Evolutionary conservation across 345 rosid species (phyloP).

Genomic region (Cardamine resedifolia): DNA sequence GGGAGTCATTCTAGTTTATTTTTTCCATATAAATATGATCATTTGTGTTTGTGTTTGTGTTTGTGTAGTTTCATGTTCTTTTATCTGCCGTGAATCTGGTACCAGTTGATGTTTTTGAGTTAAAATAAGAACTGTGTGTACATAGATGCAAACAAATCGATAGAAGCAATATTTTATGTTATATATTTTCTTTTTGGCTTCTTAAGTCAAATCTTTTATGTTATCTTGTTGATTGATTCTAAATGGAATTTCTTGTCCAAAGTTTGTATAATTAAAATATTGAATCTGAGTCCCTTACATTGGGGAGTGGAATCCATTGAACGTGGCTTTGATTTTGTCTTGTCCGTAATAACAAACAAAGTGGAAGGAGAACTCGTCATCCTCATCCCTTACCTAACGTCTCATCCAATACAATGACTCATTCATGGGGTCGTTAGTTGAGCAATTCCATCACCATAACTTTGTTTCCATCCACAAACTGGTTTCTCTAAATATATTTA

Average conservation of each 20-base stretch:
- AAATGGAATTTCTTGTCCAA: neutral
- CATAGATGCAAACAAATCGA: constrained; percentile 3
- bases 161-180: neutral
- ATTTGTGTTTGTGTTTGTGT: constrained; percentile 15
- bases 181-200: neutral
- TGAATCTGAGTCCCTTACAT: constrained; percentile 18
- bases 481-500: too few relatives aligned
- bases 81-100: neutral
- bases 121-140: neutral
- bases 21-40: constrained; percentile 7
- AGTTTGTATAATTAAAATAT: neutral
- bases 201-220: neutral
- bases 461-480: constrained; percentile 29
- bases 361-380: constrained; percentile 5
- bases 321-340: constrained; percentile 22
- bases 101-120: neutral
- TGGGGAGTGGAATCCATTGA: constrained; percentile 17
- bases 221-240: constrained; percentile 24
- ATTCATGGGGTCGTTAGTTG: constrained; percentile 29
- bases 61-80: constrained; percentile 13
- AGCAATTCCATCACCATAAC: constrained; percentile 24
- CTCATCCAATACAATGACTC: constrained; percentile 25
- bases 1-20: neutral
- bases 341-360: neutral
- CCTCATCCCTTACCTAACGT: constrained; percentile 28